Evolutionary conservation across 768 basidiomycete species (phyloP).

Genomic region (Tricholoma terreum): DNA sequence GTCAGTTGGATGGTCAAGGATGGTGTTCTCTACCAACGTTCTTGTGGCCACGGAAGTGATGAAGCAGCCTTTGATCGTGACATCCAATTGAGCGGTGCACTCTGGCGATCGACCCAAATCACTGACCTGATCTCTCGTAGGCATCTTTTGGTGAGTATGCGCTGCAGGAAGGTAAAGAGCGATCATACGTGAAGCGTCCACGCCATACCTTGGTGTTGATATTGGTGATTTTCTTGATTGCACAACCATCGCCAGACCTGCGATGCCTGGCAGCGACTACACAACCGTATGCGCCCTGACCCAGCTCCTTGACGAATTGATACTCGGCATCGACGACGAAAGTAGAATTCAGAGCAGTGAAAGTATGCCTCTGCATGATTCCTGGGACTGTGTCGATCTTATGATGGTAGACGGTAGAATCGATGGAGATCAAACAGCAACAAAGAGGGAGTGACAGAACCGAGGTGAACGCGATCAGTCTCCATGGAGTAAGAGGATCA

Average conservation of each 20-base stretch:
- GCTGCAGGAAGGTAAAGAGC: constrained; percentile 38
- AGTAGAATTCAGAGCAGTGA: constrained; percentile 79
- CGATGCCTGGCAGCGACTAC: constrained; percentile 85
- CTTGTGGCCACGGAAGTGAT: constrained; percentile 99
- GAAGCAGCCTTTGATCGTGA: constrained; percentile 60
- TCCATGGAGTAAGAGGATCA: not conserved
- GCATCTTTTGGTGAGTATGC: constrained; percentile 95
- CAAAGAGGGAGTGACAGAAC: no score
- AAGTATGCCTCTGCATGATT: constrained; percentile 70
- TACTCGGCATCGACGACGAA: constrained; percentile 90
- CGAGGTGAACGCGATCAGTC: no score
- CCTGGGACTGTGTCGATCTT: constrained; percentile 7
- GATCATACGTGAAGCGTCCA: constrained; percentile 7
- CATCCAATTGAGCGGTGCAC: constrained; percentile 5
- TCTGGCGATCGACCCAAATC: not conserved
- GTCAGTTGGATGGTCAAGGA: constrained; percentile 8
- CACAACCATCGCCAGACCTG: constrained; percentile 81
- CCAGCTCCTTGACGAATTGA: constrained; percentile 94
- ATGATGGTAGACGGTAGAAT: no score
- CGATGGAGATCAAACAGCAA: not conserved
- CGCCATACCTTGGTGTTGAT: constrained; percentile 76
- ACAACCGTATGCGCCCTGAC: constrained; percentile 93
- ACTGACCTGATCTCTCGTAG: constrained; percentile 88
- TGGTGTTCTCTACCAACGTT: constrained; percentile 57
- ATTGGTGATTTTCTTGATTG: constrained; percentile 95